Evolutionary conservation across 768 basidiomycete genomes (phyloP), one percentile per base, ranked within the genome.

Genomic region (Leccinum rimulosum): DNA sequence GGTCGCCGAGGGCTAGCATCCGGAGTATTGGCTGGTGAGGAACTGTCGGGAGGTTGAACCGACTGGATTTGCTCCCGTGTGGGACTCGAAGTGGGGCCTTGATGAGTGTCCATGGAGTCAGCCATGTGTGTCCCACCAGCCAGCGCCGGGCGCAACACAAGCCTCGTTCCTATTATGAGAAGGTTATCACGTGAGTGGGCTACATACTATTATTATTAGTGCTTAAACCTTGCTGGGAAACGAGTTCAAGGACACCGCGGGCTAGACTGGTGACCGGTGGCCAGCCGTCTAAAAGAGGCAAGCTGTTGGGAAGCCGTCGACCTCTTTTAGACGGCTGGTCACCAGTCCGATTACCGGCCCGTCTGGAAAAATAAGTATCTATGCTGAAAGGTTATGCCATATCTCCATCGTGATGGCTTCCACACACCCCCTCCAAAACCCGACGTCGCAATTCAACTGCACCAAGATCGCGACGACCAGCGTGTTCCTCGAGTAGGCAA

Each of bases 401-500:
- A 8, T 17, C 17, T 38, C 28, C 15, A 60, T 36, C 50, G 31
- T n/a, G 43, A 67, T 68, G 63, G 61, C 61, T 6, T 30, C 33
- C n/a, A 10, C 33, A 30, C 19, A 66, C 10, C 56, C 57, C 11
- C 3, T 55, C 40, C 11, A 64, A 25, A 79, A 82, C 58, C 77
- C 76, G 11, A 78, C 81, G 0, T 80, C 83, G 0, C 80, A 84
- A 61, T 77, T 84, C n/a, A 87, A 87, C 74, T 86, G 83, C 68
- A 66, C 68, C n/a, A 64, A 79, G 45, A 73, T 86, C 64, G 64
- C 68, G 11, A 80, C 83, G 5, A 73, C 73, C 27, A 78, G 86
- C 61, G 70, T 85, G 27, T 66, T 77, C 36, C 75, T 88, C 48
- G 76, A 82, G 56, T 87, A 84, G 85, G 73, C 68, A 0, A 69